phyloP scores from a whole-genome alignment of 306 rosid genomes.

The Boehmeria nivea region DNA sequence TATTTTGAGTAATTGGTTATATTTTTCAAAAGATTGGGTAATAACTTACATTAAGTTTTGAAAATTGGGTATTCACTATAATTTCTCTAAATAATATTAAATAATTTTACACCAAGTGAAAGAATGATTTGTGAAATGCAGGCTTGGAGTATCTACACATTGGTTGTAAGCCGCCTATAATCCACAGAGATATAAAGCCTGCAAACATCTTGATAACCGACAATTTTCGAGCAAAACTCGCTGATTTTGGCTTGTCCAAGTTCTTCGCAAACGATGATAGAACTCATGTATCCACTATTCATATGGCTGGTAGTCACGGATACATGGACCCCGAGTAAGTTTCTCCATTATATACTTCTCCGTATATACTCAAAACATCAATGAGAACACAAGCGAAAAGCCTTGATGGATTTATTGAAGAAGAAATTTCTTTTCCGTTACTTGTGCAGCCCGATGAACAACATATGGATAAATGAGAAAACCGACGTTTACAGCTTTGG shows the following conservation, averaged over 20 bases:
- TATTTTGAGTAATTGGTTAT: no score
- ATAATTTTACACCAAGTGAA: background rate
- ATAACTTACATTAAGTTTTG: no score
- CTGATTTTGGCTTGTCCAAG: constrained; percentile 49
- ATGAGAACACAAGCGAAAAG: background rate
- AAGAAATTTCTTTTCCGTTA: background rate
- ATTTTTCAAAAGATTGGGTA: no score
- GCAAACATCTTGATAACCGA: constrained; percentile 47
- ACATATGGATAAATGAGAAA: constrained; percentile 1
- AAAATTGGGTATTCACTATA: no score
- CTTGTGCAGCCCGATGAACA: background rate
- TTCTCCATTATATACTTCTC: background rate
- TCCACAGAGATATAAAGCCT: constrained; percentile 52
- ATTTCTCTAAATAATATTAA: no score
- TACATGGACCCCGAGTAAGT: constrained; percentile 50
- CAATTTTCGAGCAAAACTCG: constrained; percentile 32
- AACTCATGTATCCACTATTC: constrained; percentile 26
- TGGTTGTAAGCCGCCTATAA: constrained; percentile 22
- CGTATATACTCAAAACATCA: background rate
- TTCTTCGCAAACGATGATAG: constrained; percentile 17
- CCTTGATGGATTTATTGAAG: background rate
- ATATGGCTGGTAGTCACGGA: constrained; percentile 34
- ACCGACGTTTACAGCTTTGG: constrained; percentile 24
- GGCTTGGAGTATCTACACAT: constrained; percentile 29
- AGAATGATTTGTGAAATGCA: background rate